A percentile compares a stretch with the other conserved stretches of the same genome.
These are phyloP conservation scores for Tephrocybe sp. DNA, from an alignment of 768 basidiomycete genomes.

Conservation along the genomic window DNA sequence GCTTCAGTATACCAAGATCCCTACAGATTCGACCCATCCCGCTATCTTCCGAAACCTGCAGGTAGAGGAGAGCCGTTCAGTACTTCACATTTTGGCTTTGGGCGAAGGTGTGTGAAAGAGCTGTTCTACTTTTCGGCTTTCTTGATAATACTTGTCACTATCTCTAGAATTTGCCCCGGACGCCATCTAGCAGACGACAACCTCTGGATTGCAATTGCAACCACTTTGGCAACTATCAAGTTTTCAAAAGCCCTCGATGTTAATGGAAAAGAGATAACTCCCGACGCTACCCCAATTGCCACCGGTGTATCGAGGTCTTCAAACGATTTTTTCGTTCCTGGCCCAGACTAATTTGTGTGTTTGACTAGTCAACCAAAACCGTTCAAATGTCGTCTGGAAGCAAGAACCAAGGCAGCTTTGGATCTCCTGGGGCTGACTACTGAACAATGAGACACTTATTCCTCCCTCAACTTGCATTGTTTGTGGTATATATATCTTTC, in stretches of 20 bases:
- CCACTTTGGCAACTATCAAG: constrained; percentile 6
- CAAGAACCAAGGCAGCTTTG: background rate
- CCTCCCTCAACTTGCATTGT: background rate
- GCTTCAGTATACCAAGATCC: constrained; percentile 13
- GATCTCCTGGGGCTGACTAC: background rate
- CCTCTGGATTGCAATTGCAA: constrained; percentile 24
- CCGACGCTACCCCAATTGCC: background rate
- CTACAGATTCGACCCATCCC: constrained; percentile 13
- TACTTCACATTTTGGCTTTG: constrained; percentile 15
- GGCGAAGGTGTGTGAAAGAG: constrained; percentile 15
- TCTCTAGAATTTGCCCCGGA: constrained; percentile 32
- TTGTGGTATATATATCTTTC: background rate
- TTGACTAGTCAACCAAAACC: background rate
- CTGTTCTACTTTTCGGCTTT: too few species aligned
- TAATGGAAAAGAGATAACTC: background rate
- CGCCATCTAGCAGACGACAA: constrained; percentile 36
- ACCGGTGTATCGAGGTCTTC: background rate
- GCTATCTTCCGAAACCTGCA: constrained; percentile 14
- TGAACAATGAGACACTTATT: too few species aligned
- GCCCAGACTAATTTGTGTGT: background rate
- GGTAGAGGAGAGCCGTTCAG: constrained; percentile 16
- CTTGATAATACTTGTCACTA: too few species aligned
- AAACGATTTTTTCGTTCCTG: background rate
- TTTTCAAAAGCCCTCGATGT: background rate
- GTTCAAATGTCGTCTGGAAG: background rate